Base-by-base conservation (phyloP, 2,329 filamentous ascomycete species). In the Phoma sp. region DNA sequence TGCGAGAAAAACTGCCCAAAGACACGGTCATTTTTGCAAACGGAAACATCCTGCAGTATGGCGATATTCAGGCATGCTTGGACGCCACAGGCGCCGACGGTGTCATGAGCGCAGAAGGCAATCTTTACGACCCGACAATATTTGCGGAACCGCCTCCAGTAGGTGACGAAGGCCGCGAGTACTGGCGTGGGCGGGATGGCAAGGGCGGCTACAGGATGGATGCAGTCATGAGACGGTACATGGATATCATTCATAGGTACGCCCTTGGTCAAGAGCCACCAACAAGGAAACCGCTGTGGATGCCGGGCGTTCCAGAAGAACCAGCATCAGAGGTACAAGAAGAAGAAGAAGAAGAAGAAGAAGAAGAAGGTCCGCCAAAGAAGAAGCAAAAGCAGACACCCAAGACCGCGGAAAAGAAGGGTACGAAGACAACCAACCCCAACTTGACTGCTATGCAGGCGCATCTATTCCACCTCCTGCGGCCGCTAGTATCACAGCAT, bases 21-120 rank as follows among this genome's bases (percentile, higher is more conserved):
- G 92, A 97, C 40, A 96, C 92, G 7, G 95, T 99, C 20, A 85
- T 99, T 2, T 98, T 99, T 71, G 95, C 95, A 3, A 99, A 99
- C 74, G 95, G 95, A 11, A 99, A 99, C 69, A 88, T 97, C 29
- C 78, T 99, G 53, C 89, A 91, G 72, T 83, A 89, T 53, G 87
- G 81, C 0, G 93, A 99, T 71, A 80, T 99, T 10, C 84, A 88
- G 43, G 79, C 78, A 17, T 98, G 93, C 68, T 78, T 99, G 17
- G 84, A 87, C 42, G 91, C 83, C 4, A 99, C 95, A 1, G 92
- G 93, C 1, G 93, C 88, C 1, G 95, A 99, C 73, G 95, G 84
- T 15, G 86, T 99, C 45, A 98, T 99, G 95, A 93, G 89, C 62
- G 95, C 95, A 5, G 95, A 99, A 76, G 95, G 92, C 0, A 96